Conservation (phyloP, 2,329 filamentous ascomycete genomes). For the Pseudogymnoascus sp. region DNA sequence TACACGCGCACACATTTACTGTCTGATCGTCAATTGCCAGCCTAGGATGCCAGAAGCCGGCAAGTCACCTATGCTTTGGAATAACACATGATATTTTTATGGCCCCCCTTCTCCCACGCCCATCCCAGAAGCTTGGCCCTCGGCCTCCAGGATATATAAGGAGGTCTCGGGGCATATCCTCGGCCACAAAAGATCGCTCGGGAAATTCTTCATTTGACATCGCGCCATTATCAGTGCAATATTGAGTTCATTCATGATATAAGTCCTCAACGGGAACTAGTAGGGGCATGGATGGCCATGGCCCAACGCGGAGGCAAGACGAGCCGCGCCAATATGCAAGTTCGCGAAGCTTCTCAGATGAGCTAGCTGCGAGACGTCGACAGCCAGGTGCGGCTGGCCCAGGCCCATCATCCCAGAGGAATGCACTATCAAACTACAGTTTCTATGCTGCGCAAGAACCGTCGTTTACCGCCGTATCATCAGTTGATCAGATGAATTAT, state of each 20-base stretch:
- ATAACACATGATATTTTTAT: conserved; percentile 7
- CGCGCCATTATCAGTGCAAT: not conserved
- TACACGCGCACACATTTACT: not conserved
- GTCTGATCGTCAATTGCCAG: not conserved
- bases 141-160: not conserved
- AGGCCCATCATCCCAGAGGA: not conserved
- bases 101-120: not conserved
- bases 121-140: not conserved
- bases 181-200: not conserved
- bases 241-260: not conserved
- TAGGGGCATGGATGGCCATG: conserved; percentile 7
- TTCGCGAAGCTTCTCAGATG: not conserved
- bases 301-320: conserved; percentile 3
- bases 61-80: not conserved
- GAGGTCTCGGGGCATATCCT: not conserved
- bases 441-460: conserved; percentile 1
- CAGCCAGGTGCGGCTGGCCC: not conserved
- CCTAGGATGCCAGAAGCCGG: not conserved
- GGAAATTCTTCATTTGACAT: not conserved
- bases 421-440: not conserved
- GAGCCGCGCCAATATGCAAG: conserved; percentile 3
- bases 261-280: not conserved
- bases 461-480: not conserved
- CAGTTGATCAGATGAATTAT: not conserved
- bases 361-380: not conserved